phyloP scores from a whole-genome alignment of 768 basidiomycete species.

The Collybia nuda region DNA sequence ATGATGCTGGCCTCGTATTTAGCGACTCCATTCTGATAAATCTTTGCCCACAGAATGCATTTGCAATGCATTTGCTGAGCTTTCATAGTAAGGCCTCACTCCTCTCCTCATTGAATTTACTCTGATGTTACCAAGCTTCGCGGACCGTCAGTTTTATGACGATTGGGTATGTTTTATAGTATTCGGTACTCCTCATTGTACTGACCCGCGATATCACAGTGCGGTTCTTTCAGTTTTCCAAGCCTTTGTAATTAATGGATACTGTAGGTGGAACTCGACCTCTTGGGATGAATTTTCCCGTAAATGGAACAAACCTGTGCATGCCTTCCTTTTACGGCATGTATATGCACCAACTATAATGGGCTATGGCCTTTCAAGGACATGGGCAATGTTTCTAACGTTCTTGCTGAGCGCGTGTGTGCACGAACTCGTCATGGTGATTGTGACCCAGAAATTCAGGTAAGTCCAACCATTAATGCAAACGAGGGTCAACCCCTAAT shows the following conservation, averaged over 20 bases:
- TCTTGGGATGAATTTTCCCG: constrained; percentile 97
- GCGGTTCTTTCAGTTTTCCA: neutral
- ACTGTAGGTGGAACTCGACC: constrained; percentile 86
- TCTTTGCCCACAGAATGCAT: constrained; percentile 70
- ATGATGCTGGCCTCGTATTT: constrained; percentile 13
- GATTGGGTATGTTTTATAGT: constrained; percentile 68
- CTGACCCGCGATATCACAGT: constrained; percentile 9
- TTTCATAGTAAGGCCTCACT: constrained; percentile 66
- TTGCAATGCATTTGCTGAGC: constrained; percentile 93
- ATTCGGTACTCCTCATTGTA: neutral
- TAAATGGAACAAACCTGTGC: constrained; percentile 98
- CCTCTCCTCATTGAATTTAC: neutral
- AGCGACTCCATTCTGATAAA: neutral
- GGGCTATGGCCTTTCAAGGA: constrained; percentile 71
- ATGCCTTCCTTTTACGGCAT: constrained; percentile 90
- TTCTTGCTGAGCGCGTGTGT: constrained; percentile 88
- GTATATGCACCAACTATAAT: constrained; percentile 90
- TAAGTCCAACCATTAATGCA: constrained; percentile 29
- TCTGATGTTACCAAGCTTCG: constrained; percentile 57
- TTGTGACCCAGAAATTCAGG: constrained; percentile 93
- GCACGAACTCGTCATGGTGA: constrained; percentile 95
- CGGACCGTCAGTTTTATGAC: constrained; percentile 97
- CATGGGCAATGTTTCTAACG: constrained; percentile 87
- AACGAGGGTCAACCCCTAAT: no score
- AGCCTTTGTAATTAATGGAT: neutral